Percentiles rank a stretch among this genome's conserved stretches.
phyloP scores from a whole-genome alignment of 1,139 yeast species.

The Debaryomycetaceae sp. region DNA sequence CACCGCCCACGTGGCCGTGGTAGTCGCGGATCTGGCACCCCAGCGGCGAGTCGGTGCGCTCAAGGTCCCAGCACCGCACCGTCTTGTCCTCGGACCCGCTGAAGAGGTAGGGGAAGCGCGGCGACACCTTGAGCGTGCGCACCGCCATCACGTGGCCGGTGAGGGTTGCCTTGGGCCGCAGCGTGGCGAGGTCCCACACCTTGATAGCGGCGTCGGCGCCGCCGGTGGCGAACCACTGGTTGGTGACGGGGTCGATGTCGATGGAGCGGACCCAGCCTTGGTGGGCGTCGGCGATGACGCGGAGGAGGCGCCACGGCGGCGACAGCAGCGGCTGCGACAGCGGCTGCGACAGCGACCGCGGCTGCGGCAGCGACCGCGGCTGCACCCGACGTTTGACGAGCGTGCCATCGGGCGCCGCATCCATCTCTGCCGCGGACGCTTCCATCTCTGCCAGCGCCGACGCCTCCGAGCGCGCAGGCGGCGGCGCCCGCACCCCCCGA shows the following conservation, averaged over 20 bases:
- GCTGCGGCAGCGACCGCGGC: neutral
- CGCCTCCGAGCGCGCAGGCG: neutral
- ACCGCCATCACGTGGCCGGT: conserved; percentile 93
- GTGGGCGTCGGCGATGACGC: conserved; percentile 81
- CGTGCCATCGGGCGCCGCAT: too few species aligned
- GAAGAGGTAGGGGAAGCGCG: conserved; percentile 80
- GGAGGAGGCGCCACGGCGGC: conserved; percentile 55
- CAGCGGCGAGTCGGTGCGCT: conserved; percentile 60
- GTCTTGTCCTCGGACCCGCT: conserved; percentile 92
- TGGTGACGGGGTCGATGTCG: conserved; percentile 73
- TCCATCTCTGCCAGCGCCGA: too few species aligned
- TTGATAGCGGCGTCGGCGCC: conserved; percentile 85
- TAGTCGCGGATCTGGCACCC: conserved; percentile 69
- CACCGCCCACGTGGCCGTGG: conserved; percentile 92
- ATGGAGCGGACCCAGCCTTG: conserved; percentile 87
- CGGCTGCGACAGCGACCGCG: conserved; percentile 1
- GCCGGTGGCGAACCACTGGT: conserved; percentile 90
- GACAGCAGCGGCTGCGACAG: neutral
- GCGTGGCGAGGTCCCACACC: conserved; percentile 84
- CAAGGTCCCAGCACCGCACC: conserved; percentile 96
- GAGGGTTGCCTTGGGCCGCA: conserved; percentile 64
- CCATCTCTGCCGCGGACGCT: too few species aligned
- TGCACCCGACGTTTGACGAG: neutral
- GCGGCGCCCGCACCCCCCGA: conserved; percentile 1
- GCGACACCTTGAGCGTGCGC: conserved; percentile 68